These are phyloP conservation scores for Coffea eugenioides DNA, from an alignment of 257 asterid species.

Conservation along the genomic window DNA sequence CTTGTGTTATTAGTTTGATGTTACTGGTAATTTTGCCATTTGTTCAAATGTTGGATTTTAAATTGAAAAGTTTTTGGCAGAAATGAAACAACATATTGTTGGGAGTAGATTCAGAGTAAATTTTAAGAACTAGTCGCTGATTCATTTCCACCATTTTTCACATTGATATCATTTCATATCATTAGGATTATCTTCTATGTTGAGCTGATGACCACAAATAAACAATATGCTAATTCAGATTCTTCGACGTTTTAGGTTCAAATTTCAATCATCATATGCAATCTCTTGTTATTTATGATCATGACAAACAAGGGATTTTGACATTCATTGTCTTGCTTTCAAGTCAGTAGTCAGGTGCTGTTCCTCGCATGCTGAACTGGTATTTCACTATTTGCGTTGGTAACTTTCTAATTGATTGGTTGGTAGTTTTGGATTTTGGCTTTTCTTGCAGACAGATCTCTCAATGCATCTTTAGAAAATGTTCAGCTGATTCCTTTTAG, in stretches of 20 bases:
- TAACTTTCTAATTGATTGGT: background rate
- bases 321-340: background rate
- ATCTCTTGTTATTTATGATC: background rate
- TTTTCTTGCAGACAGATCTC: background rate
- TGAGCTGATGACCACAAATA: background rate
- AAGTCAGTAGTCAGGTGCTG: background rate
- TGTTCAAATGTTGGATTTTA: background rate
- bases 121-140: background rate
- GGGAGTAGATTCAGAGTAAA: background rate
- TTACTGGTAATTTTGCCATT: background rate
- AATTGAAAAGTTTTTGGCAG: background rate
- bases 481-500: background rate
- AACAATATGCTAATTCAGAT: background rate
- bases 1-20: background rate
- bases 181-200: background rate
- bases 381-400: background rate
- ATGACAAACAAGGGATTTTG: background rate
- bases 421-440: background rate
- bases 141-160: background rate
- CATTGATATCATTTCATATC: background rate
- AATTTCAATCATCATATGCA: background rate
- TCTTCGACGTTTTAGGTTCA: background rate
- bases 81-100: background rate
- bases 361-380: background rate
- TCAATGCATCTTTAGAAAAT: background rate